Percentiles rank a stretch among this genome's conserved stretches.
Evolutionary conservation across 768 basidiomycete species (phyloP).

Genomic region (Mycena metata): DNA sequence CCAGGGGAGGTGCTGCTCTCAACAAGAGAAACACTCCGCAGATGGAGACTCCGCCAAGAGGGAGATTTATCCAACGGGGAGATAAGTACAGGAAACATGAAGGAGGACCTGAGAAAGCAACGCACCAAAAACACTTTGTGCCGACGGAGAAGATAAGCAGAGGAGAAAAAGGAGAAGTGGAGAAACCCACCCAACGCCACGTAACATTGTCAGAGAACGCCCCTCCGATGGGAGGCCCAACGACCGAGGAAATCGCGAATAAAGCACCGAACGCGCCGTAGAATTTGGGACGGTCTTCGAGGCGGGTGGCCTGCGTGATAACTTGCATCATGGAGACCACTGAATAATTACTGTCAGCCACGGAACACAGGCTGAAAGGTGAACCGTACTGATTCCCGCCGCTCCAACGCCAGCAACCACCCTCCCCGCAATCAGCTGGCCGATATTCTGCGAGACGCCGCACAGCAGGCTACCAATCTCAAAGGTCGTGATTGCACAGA

Average conservation of each 20-base stretch:
- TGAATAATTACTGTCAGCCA: background rate
- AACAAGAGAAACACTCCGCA: slow-evolving; percentile 21
- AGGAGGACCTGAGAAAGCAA: background rate
- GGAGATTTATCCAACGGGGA: slow-evolving; percentile 17
- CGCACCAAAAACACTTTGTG: too few relatives aligned
- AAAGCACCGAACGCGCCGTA: slow-evolving; percentile 36
- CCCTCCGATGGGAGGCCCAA: slow-evolving; percentile 47
- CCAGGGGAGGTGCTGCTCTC: slow-evolving; percentile 21
- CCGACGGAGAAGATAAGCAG: slow-evolving; percentile 40
- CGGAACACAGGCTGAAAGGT: background rate
- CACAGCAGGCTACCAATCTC: slow-evolving; percentile 59
- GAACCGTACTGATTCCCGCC: slow-evolving; percentile 17
- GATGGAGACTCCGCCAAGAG: slow-evolving; percentile 34
- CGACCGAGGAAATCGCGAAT: slow-evolving; percentile 47
- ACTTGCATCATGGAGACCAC: slow-evolving; percentile 25
- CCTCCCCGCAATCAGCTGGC: slow-evolving; percentile 55
- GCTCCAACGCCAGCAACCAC: slow-evolving; percentile 25
- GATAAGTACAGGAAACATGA: background rate
- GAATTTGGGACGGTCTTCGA: slow-evolving; percentile 45
- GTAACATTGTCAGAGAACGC: slow-evolving; percentile 42
- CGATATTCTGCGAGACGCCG: slow-evolving; percentile 47
- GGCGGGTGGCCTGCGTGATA: slow-evolving; percentile 38
- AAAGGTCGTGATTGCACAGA: slow-evolving; percentile 45
- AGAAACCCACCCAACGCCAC: background rate
- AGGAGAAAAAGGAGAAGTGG: slow-evolving; percentile 46